Percentiles rank a stretch among this genome's conserved stretches.
These are phyloP conservation scores for Suillus occidentalis DNA, from an alignment of 768 basidiomycete species.

Conservation along the genomic window DNA sequence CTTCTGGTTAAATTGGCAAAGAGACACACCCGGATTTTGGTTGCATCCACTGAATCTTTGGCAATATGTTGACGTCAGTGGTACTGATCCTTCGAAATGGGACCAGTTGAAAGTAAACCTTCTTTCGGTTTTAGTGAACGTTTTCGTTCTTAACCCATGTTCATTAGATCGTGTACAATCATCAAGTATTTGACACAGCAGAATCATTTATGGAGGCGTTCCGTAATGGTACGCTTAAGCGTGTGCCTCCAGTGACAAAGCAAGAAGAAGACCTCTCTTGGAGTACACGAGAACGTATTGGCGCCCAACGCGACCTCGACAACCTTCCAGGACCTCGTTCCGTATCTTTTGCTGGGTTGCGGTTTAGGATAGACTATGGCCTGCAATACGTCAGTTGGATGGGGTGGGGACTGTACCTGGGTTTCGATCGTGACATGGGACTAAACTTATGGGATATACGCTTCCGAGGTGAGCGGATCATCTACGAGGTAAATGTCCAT, in stretches of 20 bases:
- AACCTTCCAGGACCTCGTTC: conserved; percentile 63
- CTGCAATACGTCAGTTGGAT: conserved; percentile 63
- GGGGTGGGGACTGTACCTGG: conserved; percentile 61
- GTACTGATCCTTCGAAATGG: conserved; percentile 53
- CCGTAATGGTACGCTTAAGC: conserved; percentile 50
- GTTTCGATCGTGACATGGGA: conserved; percentile 72
- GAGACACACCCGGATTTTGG: conserved; percentile 49
- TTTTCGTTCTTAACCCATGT: conserved; percentile 1
- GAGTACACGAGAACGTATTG: conserved; percentile 45
- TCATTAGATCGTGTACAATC: conserved; percentile 54
- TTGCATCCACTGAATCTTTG: conserved; percentile 56
- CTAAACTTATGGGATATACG: conserved; percentile 61
- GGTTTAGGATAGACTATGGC: conserved; percentile 54
- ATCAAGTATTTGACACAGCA: conserved; percentile 50
- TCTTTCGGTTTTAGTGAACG: background rate
- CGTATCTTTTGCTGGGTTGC: conserved; percentile 58
- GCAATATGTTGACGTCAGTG: conserved; percentile 56
- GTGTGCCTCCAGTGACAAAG: conserved; percentile 35
- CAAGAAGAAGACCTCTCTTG: conserved; percentile 40
- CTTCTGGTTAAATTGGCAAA: conserved; percentile 50
- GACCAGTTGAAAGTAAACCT: conserved; percentile 47
- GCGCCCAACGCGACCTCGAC: conserved; percentile 52
- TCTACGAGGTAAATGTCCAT: conserved; percentile 51
- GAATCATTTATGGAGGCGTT: conserved; percentile 55
- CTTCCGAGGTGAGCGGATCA: conserved; percentile 56